A percentile compares a stretch with the other conserved stretches of the same genome.
Evolutionary conservation across 257 asterid genomes (phyloP).

Genomic region (Ballota nigra): DNA sequence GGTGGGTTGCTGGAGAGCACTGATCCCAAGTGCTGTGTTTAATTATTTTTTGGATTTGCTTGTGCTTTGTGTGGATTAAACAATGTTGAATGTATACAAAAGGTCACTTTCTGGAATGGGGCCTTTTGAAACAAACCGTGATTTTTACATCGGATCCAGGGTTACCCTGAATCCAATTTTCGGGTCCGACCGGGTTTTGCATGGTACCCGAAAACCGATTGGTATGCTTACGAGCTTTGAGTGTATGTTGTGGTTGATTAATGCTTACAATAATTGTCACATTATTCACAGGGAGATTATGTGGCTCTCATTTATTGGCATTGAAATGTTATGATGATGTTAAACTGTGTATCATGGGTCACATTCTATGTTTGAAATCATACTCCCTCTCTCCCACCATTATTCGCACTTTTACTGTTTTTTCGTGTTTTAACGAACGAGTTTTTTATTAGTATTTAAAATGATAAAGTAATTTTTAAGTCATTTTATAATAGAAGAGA

Average conservation of each 20-base stretch:
- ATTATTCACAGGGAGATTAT: neutral
- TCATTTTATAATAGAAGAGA: no score
- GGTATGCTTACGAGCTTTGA: neutral
- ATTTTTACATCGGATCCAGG: neutral
- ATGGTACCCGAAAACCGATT: neutral
- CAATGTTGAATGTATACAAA: neutral
- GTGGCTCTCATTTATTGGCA: constrained; percentile 4
- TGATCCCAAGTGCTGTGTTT: no score
- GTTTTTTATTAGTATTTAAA: no score
- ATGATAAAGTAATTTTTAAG: no score
- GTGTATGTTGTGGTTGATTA: neutral
- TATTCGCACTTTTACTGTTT: no score
- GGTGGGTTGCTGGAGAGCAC: neutral
- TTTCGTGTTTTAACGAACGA: no score
- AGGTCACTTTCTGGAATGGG: neutral
- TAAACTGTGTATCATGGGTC: neutral
- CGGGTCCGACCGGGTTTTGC: neutral
- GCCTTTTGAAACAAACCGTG: neutral
- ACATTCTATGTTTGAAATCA: constrained; percentile 1
- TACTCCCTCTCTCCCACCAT: no score
- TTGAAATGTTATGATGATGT: no score
- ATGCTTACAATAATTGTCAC: neutral
- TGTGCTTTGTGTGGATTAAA: neutral
- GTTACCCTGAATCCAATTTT: neutral
- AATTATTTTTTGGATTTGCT: no score